A percentile compares a stretch with the other conserved stretches of the same genome.
Evolutionary conservation across 805 yeast species (phyloP).

Genomic region (Candida ascalaphidarum): DNA sequence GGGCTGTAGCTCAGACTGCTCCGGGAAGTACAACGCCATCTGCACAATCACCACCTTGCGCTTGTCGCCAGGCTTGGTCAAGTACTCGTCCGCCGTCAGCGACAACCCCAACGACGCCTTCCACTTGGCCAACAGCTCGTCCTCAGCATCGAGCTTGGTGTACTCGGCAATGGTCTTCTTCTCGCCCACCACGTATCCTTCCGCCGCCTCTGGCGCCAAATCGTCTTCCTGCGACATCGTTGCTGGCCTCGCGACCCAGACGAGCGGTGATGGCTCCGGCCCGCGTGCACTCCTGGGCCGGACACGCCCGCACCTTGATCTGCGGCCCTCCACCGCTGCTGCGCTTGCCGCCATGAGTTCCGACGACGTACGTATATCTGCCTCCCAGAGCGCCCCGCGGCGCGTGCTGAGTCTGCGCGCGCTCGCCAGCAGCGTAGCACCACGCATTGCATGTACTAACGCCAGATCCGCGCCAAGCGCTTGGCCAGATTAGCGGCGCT

Average conservation of each 20-base stretch:
- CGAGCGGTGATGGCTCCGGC: no score
- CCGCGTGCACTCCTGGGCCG: not conserved
- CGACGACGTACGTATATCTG: not conserved
- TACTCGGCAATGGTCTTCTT: slow-evolving; percentile 81
- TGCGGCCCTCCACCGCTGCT: not conserved
- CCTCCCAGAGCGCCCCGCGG: no score
- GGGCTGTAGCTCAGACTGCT: slow-evolving; percentile 46
- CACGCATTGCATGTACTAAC: slow-evolving; percentile 7
- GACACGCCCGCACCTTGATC: not conserved
- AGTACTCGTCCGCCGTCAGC: slow-evolving; percentile 44
- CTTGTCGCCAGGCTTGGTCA: slow-evolving; percentile 61
- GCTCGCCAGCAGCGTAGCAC: no score
- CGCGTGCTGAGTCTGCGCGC: no score
- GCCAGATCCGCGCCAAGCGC: slow-evolving; percentile 41
- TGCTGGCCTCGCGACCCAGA: slow-evolving; percentile 13
- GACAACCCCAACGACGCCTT: slow-evolving; percentile 77
- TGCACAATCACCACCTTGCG: slow-evolving; percentile 75
- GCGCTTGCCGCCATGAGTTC: not conserved
- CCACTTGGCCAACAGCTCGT: slow-evolving; percentile 87
- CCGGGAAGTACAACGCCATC: slow-evolving; percentile 63
- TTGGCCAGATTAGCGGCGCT: slow-evolving; percentile 41
- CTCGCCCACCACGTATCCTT: slow-evolving; percentile 57
- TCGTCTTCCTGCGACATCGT: slow-evolving; percentile 34
- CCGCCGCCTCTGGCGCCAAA: slow-evolving; percentile 51
- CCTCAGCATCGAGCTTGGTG: slow-evolving; percentile 76